Percentiles rank a stretch among this genome's conserved stretches.
Conservation (phyloP, 2,329 filamentous ascomycete species). For the Penicillium sp. region DNA sequence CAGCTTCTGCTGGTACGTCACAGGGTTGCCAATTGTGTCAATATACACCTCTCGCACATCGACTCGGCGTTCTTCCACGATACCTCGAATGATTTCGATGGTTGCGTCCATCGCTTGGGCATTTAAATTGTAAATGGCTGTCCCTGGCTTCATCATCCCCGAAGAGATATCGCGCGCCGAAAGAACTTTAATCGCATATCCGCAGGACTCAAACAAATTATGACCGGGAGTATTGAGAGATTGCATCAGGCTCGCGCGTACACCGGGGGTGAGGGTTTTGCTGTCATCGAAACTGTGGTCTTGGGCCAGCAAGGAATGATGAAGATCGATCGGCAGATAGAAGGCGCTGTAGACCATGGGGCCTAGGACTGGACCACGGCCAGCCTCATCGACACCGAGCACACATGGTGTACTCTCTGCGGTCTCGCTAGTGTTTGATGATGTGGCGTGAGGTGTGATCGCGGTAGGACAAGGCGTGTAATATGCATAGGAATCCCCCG, state of each 20-base stretch:
- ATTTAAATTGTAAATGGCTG: slow-evolving; percentile 78
- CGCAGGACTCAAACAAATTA: slow-evolving; percentile 63
- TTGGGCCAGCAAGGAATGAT: slow-evolving; percentile 70
- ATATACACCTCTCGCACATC: slow-evolving; percentile 89
- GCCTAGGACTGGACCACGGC: slow-evolving; percentile 85
- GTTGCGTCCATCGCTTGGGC: slow-evolving; percentile 94
- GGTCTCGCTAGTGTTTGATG: slow-evolving; percentile 30
- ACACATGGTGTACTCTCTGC: slow-evolving; percentile 60
- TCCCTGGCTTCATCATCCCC: slow-evolving; percentile 64
- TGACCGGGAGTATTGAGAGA: slow-evolving; percentile 65
- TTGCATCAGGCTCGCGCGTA: slow-evolving; percentile 70
- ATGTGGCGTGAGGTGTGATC: slow-evolving; percentile 51
- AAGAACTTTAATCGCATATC: slow-evolving; percentile 78
- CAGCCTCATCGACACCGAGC: slow-evolving; percentile 90
- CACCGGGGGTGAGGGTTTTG: slow-evolving; percentile 79
- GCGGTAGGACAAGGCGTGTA: slow-evolving; percentile 65
- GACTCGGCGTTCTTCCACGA: slow-evolving; percentile 68
- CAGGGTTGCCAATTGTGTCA: slow-evolving; percentile 85
- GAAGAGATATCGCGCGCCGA: slow-evolving; percentile 80
- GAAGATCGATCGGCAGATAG: slow-evolving; percentile 64
- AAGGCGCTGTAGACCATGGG: slow-evolving; percentile 69
- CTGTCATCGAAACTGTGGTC: slow-evolving; percentile 91
- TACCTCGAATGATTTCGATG: slow-evolving; percentile 72
- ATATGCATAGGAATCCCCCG: slow-evolving; percentile 67
- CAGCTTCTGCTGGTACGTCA: slow-evolving; percentile 77